These are phyloP conservation scores for Ganoderma meredithae DNA, from an alignment of 1,284 basidiomycete species.

Conservation along the genomic window DNA sequence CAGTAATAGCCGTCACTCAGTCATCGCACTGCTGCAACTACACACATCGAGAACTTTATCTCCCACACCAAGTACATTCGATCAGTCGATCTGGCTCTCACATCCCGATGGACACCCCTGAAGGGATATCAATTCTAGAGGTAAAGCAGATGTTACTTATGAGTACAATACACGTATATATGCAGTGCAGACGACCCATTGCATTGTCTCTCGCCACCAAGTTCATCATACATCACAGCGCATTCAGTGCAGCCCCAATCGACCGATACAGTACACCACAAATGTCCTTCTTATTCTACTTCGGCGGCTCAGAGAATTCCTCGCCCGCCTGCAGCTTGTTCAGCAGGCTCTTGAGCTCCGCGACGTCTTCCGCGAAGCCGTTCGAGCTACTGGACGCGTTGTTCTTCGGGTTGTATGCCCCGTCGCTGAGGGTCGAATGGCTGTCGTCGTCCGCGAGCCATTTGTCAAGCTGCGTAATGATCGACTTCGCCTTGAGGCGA, in stretches of 20 bases:
- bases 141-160: background rate
- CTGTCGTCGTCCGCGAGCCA: conserved; percentile 83
- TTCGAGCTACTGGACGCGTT: conserved; percentile 55
- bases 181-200: background rate
- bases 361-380: conserved; percentile 70
- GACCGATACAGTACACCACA: background rate
- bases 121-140: background rate
- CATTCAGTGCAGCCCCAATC: background rate
- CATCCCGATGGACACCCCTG: background rate
- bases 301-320: conserved; percentile 10
- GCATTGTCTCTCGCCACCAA: background rate
- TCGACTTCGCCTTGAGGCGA: conserved; percentile 78
- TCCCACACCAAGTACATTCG: background rate
- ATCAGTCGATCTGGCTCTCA: background rate
- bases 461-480: conserved; percentile 78
- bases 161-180: conserved; percentile 10
- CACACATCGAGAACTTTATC: background rate
- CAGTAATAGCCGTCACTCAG: background rate
- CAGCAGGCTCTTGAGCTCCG: conserved; percentile 69
- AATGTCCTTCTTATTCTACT: background rate
- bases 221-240: background rate
- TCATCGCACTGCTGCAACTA: background rate
- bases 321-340: conserved; percentile 49
- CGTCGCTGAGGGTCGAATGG: conserved; percentile 58
- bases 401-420: conserved; percentile 42